These are phyloP conservation scores for Corynespora cassiicola DNA, from an alignment of 2,329 filamentous ascomycete genomes.

Conservation along the genomic window DNA sequence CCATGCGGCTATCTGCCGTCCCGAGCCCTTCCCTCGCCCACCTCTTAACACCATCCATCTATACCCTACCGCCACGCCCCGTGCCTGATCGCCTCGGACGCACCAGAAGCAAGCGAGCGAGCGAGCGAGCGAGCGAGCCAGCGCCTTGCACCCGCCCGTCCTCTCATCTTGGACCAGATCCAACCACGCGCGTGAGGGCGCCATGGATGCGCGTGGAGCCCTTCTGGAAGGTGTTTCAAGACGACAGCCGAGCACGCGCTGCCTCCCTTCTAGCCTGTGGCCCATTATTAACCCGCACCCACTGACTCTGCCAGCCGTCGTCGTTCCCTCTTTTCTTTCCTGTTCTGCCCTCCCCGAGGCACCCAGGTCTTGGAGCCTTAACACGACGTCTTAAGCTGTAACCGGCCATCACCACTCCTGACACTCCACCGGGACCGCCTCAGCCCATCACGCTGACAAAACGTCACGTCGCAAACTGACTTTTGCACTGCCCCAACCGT, in stretches of 20 bases:
- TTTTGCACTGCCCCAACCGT: not conserved
- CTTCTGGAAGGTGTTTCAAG: slow-evolving; percentile 35
- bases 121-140: too few relatives aligned
- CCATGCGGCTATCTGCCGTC: slow-evolving; percentile 30
- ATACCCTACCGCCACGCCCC: slow-evolving; percentile 5
- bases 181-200: slow-evolving; percentile 6
- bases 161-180: not conserved
- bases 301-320: too few relatives aligned
- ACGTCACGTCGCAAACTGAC: slow-evolving; percentile 2
- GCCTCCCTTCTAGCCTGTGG: slow-evolving; percentile 4
- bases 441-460: not conserved
- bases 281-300: slow-evolving; percentile 12
- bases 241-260: slow-evolving; percentile 7
- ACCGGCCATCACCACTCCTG: slow-evolving; percentile 13
- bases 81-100: too few relatives aligned
- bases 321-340: too few relatives aligned
- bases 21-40: slow-evolving; percentile 33
- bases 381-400: slow-evolving; percentile 20
- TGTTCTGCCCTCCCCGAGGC: slow-evolving; percentile 10
- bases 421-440: slow-evolving; percentile 1
- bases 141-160: slow-evolving; percentile 7
- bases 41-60: slow-evolving; percentile 10
- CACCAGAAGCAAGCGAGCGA: too few relatives aligned
- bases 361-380: slow-evolving; percentile 16
- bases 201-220: slow-evolving; percentile 10